These are phyloP conservation scores for Trametes cingulata DNA, from an alignment of 768 basidiomycete species.

Conservation along the genomic window DNA sequence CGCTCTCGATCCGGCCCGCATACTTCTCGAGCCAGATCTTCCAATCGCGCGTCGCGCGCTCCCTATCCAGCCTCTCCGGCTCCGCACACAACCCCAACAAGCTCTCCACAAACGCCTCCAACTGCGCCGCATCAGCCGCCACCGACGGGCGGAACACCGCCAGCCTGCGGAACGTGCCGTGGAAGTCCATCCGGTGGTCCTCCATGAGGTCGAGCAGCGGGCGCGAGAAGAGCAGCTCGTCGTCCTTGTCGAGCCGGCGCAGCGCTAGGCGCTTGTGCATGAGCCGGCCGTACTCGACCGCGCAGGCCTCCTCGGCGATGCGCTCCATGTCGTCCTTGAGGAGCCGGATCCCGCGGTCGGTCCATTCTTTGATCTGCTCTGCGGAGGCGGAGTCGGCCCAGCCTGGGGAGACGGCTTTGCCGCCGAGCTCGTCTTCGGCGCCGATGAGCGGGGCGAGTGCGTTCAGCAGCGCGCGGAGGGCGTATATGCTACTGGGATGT, in stretches of 20 bases:
- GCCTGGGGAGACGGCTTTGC: conserved; percentile 50
- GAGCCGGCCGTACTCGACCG: conserved; percentile 61
- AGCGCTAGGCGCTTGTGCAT: conserved; percentile 87
- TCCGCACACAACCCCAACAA: conserved; percentile 52
- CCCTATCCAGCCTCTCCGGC: conserved; percentile 43
- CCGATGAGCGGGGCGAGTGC: conserved; percentile 86
- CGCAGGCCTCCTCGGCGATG: conserved; percentile 57
- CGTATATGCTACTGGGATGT: conserved; percentile 57
- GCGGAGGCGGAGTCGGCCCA: conserved; percentile 62
- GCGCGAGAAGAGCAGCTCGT: conserved; percentile 60
- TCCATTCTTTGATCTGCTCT: conserved; percentile 65
- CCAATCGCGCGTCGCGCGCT: conserved; percentile 53
- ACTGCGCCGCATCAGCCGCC: conserved; percentile 21
- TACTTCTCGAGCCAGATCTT: conserved; percentile 65
- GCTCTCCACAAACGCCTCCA: conserved; percentile 45
- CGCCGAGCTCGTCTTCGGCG: conserved; percentile 62
- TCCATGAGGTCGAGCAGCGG: conserved; percentile 79
- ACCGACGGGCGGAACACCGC: conserved; percentile 53
- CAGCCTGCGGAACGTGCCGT: conserved; percentile 78
- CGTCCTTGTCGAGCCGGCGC: conserved; percentile 49
- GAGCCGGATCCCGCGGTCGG: conserved; percentile 51
- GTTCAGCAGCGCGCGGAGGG: conserved; percentile 73
- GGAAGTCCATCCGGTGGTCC: conserved; percentile 80
- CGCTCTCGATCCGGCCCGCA: conserved; percentile 55
- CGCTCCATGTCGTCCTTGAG: conserved; percentile 62